These are phyloP conservation scores for Ceriops zippeliana DNA, from an alignment of 345 rosid genomes.

Conservation along the genomic window DNA sequence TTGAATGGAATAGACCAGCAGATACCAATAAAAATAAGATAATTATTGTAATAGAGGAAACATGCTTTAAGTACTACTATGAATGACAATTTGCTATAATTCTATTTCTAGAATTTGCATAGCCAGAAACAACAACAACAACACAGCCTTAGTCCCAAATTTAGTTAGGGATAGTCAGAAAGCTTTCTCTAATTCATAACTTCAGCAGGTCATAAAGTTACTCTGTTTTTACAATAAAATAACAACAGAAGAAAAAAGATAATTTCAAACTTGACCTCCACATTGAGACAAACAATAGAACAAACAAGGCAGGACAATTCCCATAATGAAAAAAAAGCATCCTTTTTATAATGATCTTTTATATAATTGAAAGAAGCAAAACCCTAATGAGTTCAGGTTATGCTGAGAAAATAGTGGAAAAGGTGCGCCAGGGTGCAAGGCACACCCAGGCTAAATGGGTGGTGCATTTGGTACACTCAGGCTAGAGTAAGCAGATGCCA, in stretches of 20 bases:
- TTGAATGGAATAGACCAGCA: background rate
- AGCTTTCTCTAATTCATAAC: background rate
- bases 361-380: background rate
- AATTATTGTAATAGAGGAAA: background rate
- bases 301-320: too few relatives aligned
- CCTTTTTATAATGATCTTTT: too few relatives aligned
- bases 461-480: too few relatives aligned
- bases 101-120: background rate
- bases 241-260: background rate
- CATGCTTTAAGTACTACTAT: background rate
- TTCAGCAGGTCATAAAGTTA: background rate
- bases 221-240: background rate
- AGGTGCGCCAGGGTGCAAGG: background rate
- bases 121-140: background rate
- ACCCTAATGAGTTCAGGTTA: background rate
- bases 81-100: background rate
- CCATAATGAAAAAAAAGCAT: too few relatives aligned
- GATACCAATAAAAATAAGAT: background rate
- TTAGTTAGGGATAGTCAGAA: background rate
- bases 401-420: background rate
- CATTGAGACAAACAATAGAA: background rate
- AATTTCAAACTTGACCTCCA: background rate
- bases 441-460: background rate
- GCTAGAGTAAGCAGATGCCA: too few relatives aligned
- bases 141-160: too few relatives aligned